Conservation (phyloP, 495 filamentous ascomycete species). For the Lasiosphaeria ovina region DNA sequence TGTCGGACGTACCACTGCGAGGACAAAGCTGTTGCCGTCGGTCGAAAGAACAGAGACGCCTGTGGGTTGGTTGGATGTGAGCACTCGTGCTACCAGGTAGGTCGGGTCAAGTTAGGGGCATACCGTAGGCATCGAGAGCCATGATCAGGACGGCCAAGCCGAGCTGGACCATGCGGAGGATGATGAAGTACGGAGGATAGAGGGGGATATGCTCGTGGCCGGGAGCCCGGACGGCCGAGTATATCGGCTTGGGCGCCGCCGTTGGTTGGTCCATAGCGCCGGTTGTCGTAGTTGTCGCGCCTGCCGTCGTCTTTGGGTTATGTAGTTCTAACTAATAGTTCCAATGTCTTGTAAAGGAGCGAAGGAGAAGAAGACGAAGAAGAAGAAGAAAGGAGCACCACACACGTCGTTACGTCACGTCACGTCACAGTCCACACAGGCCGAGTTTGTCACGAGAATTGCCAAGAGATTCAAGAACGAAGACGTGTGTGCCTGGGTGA, state of each 20-base stretch:
- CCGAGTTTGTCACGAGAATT: too few relatives aligned
- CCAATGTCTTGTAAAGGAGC: too few relatives aligned
- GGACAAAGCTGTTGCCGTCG: slow-evolving; percentile 23
- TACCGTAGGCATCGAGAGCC: slow-evolving; percentile 65
- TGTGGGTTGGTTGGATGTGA: not conserved
- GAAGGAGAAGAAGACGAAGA: too few relatives aligned
- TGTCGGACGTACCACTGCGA: slow-evolving; percentile 40
- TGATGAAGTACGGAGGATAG: slow-evolving; percentile 49
- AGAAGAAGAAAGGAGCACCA: too few relatives aligned
- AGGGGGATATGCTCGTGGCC: slow-evolving; percentile 45
- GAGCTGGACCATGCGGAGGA: slow-evolving; percentile 61
- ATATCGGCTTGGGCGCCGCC: slow-evolving; percentile 8
- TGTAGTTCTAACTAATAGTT: too few relatives aligned
- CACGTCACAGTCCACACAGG: too few relatives aligned
- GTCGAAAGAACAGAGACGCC: not conserved
- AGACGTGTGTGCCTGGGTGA: too few relatives aligned
- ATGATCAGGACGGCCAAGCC: slow-evolving; percentile 64
- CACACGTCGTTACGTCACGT: too few relatives aligned
- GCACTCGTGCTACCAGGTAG: slow-evolving; percentile 17
- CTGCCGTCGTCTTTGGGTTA: too few relatives aligned
- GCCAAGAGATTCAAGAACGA: too few relatives aligned
- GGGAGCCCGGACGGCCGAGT: slow-evolving; percentile 28
- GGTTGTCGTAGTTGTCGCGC: too few relatives aligned
- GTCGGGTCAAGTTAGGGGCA: slow-evolving; percentile 15
- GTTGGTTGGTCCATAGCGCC: too few relatives aligned